Evolutionary conservation across 768 basidiomycete species (phyloP), one percentile per base, ranked within the genome.

Genomic region (Hericium erinaceus): DNA sequence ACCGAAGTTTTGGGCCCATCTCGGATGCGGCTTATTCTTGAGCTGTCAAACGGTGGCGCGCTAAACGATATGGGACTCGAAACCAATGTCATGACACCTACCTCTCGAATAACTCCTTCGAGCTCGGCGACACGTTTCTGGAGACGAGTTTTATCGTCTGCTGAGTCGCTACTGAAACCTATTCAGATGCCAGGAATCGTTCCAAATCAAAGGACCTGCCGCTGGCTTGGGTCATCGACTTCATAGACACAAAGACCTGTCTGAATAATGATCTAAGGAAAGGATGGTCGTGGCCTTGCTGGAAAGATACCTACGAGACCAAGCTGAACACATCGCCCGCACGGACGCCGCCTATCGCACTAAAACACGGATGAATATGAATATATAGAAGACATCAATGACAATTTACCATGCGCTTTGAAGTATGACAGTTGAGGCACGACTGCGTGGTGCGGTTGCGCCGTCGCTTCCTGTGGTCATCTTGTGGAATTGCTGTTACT

Each of bases 191-290:
- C 9, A 48, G 28, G 22, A 24, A 22, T 9, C 28, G 7, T 12
- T 20, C 8, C 26, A 48, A 54, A 44, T n/a, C 49, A 12, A 39
- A 67, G 62, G 54, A 77, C 76, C 12, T 71, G 73, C 65, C 80
- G 76, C 68, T 82, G 80, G 59, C 69, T 80, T 24, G 85, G 84
- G 64, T 89, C 87, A 64, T 91, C 89, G 7, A 91, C 81, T 67
- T 92, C 88, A 64, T 92, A 92, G 10, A 91, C 85, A 66, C 89
- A 92, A 4, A 89, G 74, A 1, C 88, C 89, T 51, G 87, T 90
- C 87, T 89, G 46, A 40, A 54, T 16, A 20, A 53, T 51, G 28
- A 56, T 54, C 39, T 49, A 55, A 3, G 41, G 26, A 50, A 46
- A 13, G 41, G 9, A 4, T n/a, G 33, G 44, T 15, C 18, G 9